phyloP scores from a whole-genome alignment of 164 flowering plant species.

The Stephania cephalantha region DNA sequence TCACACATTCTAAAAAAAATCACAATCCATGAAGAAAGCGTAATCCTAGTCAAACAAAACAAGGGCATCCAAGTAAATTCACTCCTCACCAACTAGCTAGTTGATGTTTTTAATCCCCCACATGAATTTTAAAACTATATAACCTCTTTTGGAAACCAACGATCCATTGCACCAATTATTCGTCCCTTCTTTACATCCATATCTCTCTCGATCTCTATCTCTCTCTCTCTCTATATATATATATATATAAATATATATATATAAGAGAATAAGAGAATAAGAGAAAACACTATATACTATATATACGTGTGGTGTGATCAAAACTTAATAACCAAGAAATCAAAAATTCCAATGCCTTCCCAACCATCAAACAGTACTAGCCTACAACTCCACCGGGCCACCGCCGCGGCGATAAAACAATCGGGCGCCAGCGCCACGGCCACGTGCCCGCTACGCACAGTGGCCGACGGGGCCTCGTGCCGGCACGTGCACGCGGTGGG shows the following conservation, averaged over 20 bases:
- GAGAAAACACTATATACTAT: too few species aligned
- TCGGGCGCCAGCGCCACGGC: background rate
- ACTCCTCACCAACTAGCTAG: background rate
- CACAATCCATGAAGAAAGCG: too few species aligned
- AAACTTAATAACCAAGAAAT: background rate
- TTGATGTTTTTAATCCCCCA: slow-evolving; percentile 6
- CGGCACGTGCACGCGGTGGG: slow-evolving; percentile 46
- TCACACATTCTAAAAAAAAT: too few species aligned
- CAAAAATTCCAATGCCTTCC: slow-evolving; percentile 18
- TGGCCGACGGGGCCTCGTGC: slow-evolving; percentile 38
- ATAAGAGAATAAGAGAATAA: too few species aligned
- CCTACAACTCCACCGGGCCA: slow-evolving; percentile 20
- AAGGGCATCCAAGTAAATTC: background rate
- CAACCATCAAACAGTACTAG: slow-evolving; percentile 20
- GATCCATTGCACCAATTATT: background rate
- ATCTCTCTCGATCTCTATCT: too few species aligned
- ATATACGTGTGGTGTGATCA: background rate
- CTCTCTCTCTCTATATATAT: too few species aligned
- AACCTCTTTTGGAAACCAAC: slow-evolving; percentile 10
- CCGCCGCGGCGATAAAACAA: slow-evolving; percentile 7
- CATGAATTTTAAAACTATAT: slow-evolving; percentile 12
- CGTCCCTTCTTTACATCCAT: background rate
- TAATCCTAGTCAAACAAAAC: background rate
- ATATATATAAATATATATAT: too few species aligned
- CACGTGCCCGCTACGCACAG: slow-evolving; percentile 14